Base-by-base conservation (phyloP, 1,284 basidiomycete genomes). In the Xerocomus minutiporus region DNA sequence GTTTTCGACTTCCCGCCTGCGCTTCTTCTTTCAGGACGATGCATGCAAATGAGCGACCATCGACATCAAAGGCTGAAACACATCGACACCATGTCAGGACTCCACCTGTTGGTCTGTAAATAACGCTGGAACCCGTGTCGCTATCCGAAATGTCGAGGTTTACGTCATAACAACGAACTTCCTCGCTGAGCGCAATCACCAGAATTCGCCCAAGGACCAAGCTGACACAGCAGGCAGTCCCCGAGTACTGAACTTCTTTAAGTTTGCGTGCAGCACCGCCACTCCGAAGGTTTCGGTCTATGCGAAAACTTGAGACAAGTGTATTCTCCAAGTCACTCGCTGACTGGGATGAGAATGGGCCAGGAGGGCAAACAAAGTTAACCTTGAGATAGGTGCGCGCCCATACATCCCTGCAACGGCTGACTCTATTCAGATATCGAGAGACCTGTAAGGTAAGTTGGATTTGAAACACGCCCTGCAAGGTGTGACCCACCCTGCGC, bases 101-200 rank as follows among this genome's bases (percentile, higher is more conserved):
- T 4, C 52, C 29, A 13, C 17, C 23, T 3, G 48, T 39, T 15
- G 50, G 20, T 47, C 52, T 52, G 39, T 61, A 51, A 44, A 60
- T 20, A 38, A 61, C 43, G 20, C 43, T 63, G 15, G 48, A 48
- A 9, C 36, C 48, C 13, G 50, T 35, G 15, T 35, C 8, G 12
- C 15, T n/a, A 50, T 60, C 48, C 3, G 34, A 49, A 2, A 15
- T 17, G n/a, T 62, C 53, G 28, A 51, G 32, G 35, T 31, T 52
- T 41, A 61, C 35, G 35, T 61, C 59, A 46, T 62, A 63, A 7
- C 61, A 61, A 17, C 45, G 52, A 2, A 64, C 44, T 47, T 62
- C 51, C 5, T 60, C 32, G 11, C 26, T 52, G 45, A 62, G 31
- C 6, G 49, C 54, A 29, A 60, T 2, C 28, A 61, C n/a, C 8